These are phyloP conservation scores for Pholiota conissans DNA, from an alignment of 768 basidiomycete genomes.

Conservation along the genomic window DNA sequence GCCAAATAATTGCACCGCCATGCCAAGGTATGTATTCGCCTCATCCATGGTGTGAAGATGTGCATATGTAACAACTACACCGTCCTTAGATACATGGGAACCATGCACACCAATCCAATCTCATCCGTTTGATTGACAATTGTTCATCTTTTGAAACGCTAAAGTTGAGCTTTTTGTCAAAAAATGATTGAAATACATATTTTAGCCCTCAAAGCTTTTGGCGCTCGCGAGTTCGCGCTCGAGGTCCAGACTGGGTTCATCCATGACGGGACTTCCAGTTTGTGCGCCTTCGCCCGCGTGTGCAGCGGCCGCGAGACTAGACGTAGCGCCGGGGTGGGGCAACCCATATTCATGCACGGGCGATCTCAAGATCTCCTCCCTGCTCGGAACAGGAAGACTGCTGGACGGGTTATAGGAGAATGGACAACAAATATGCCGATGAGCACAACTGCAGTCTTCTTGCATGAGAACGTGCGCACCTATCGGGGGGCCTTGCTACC, in stretches of 20 bases:
- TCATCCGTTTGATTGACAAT: background rate
- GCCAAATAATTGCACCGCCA: slow-evolving; percentile 20
- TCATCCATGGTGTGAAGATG: background rate
- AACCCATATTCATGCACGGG: slow-evolving; percentile 63
- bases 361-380: slow-evolving; percentile 80
- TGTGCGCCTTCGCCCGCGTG: slow-evolving; percentile 39
- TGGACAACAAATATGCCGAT: background rate
- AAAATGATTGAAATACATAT: background rate
- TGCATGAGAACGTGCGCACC: slow-evolving; percentile 37
- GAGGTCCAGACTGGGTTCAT: slow-evolving; percentile 83
- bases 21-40: background rate
- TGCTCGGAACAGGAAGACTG: slow-evolving; percentile 76
- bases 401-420: slow-evolving; percentile 32
- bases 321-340: slow-evolving; percentile 67
- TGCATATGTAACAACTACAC: background rate
- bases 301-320: slow-evolving; percentile 58
- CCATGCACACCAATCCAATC: background rate
- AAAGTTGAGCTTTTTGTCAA: background rate
- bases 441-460: background rate
- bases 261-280: slow-evolving; percentile 63
- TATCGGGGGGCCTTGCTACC: slow-evolving; percentile 62
- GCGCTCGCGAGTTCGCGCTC: slow-evolving; percentile 84
- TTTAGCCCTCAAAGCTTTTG: slow-evolving; percentile 39
- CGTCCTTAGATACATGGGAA: background rate
- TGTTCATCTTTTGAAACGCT: background rate